Percentiles rank a stretch among this genome's conserved stretches.
These are phyloP conservation scores for Gaeumannomyces sp. DNA, from an alignment of 2,329 filamentous ascomycete species.

Conservation along the genomic window DNA sequence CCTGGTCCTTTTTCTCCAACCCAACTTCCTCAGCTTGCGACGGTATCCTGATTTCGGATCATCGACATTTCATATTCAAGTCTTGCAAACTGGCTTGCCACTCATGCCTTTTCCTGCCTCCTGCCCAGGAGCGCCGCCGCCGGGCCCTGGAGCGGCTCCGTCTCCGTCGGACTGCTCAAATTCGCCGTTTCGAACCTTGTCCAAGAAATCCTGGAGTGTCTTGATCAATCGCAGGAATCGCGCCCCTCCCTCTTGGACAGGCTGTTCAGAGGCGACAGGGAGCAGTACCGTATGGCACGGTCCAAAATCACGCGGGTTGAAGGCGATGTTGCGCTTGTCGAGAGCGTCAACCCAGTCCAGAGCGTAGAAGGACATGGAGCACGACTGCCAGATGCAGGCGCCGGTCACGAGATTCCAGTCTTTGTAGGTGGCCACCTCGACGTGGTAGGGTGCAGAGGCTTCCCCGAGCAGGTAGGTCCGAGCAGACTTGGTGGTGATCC, in stretches of 20 bases:
- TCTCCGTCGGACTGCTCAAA: background rate
- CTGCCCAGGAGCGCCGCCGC: background rate
- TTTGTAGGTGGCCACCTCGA: slow-evolving; percentile 30
- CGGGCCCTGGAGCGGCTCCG: background rate
- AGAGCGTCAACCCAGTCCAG: slow-evolving; percentile 25
- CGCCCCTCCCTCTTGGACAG: background rate
- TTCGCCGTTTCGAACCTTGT: background rate
- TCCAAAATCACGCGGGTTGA: slow-evolving; percentile 15
- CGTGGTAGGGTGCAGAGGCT: slow-evolving; percentile 21
- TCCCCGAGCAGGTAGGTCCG: slow-evolving; percentile 1
- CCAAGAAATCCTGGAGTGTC: slow-evolving; percentile 5
- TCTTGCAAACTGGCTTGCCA: background rate
- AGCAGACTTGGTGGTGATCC: slow-evolving; percentile 5
- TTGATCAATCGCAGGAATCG: background rate
- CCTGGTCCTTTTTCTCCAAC: background rate
- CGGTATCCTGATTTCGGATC: background rate
- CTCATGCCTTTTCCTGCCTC: background rate
- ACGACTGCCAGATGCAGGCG: slow-evolving; percentile 1
- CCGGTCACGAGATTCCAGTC: slow-evolving; percentile 20
- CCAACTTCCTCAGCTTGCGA: background rate
- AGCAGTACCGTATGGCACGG: slow-evolving; percentile 12
- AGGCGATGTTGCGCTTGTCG: slow-evolving; percentile 9
- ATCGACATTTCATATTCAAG: background rate
- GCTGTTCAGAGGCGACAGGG: background rate
- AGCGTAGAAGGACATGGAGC: slow-evolving; percentile 23